Conservation (phyloP, 2,329 filamentous ascomycete genomes). For the Thielaviopsis musarum region DNA sequence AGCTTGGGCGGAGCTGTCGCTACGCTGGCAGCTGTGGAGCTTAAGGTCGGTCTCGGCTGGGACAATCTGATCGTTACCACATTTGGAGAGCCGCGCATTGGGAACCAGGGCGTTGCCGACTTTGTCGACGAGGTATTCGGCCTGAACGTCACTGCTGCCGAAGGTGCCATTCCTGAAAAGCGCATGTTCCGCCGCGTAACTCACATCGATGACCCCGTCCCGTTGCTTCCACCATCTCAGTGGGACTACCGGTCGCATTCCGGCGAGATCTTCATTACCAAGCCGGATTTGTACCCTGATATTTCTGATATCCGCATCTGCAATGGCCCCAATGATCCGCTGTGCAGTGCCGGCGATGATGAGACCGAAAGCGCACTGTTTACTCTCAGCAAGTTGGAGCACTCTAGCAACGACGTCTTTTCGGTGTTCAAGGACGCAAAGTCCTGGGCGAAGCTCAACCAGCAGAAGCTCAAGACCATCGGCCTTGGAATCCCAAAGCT, state of each 20-base stretch:
- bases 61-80: conserved; percentile 63
- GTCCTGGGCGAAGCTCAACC: conserved; percentile 31
- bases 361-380: conserved; percentile 1
- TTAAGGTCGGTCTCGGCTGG: conserved; percentile 57
- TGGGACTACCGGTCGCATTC: conserved; percentile 79
- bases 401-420: not conserved
- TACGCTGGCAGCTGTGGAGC: conserved; percentile 68
- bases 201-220: conserved; percentile 74
- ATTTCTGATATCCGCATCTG: conserved; percentile 56
- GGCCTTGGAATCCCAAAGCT: conserved; percentile 32
- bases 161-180: conserved; percentile 17
- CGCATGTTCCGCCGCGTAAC: conserved; percentile 59
- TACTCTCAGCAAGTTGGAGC: conserved; percentile 1
- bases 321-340: conserved; percentile 49
- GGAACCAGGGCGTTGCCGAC: conserved; percentile 37
- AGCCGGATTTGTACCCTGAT: conserved; percentile 49
- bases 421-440: conserved; percentile 13
- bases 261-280: conserved; percentile 75
- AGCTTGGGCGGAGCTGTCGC: conserved; percentile 87
- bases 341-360: conserved; percentile 49
- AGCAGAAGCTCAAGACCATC: conserved; percentile 4
- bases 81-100: conserved; percentile 69
- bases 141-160: conserved; percentile 20
- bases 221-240: conserved; percentile 66
- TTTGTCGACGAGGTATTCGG: conserved; percentile 39